A percentile compares a stretch with the other conserved stretches of the same genome.
Evolutionary conservation across 2,329 filamentous ascomycete genomes (phyloP).

Genomic region (Fusarium solani-melongenae): DNA sequence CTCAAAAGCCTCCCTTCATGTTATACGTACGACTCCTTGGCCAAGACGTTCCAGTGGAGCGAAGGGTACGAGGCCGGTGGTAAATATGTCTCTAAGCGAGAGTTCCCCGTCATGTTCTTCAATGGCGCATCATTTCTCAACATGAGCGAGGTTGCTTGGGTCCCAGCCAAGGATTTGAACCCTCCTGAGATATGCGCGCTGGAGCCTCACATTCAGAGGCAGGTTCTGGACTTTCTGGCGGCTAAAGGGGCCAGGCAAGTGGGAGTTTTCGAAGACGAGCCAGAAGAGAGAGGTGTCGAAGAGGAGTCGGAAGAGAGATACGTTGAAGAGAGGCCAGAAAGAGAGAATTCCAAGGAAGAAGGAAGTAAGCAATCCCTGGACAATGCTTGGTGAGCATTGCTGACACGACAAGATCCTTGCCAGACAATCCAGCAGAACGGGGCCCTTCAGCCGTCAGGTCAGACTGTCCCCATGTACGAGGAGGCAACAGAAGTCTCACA

Average conservation of each 20-base stretch:
- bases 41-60: slow-evolving; percentile 10
- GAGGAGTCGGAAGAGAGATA: background rate
- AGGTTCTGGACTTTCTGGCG: slow-evolving; percentile 8
- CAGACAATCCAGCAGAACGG: background rate
- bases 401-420: background rate
- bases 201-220: background rate
- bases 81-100: background rate
- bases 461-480: background rate
- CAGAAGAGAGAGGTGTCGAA: background rate
- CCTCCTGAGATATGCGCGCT: background rate
- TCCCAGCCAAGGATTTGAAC: slow-evolving; percentile 6
- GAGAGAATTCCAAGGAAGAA: background rate
- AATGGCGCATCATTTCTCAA: slow-evolving; percentile 26
- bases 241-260: background rate
- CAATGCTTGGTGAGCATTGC: background rate
- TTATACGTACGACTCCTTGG: slow-evolving; percentile 21
- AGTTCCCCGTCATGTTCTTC: slow-evolving; percentile 36
- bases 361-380: background rate
- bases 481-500: background rate
- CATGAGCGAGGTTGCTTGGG: slow-evolving; percentile 22
- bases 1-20: slow-evolving; percentile 18
- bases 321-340: background rate
- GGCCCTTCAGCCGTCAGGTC: background rate
- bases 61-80: slow-evolving; percentile 20
- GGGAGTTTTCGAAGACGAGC: background rate